Evolutionary conservation across 352 stramenopile species (phyloP).

Genomic region (Phytopythium litorale): DNA sequence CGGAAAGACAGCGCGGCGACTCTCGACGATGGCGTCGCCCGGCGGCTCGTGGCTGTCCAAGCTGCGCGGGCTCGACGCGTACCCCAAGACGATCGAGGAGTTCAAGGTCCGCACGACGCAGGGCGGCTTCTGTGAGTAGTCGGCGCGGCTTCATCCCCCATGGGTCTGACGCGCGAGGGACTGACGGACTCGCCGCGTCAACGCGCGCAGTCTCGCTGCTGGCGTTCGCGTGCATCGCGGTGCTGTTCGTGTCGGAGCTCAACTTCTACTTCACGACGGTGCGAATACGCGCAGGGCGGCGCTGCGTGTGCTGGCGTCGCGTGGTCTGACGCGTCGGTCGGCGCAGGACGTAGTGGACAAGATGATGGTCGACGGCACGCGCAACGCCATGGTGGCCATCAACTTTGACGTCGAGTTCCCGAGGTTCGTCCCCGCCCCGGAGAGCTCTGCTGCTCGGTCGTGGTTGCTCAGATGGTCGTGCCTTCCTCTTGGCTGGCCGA

Average conservation of each 20-base stretch:
- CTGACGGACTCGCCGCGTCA: not conserved
- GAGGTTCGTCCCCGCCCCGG: conserved; percentile 18
- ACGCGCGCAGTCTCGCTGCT: conserved; percentile 58
- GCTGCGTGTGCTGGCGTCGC: not conserved
- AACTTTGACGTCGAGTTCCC: conserved; percentile 84
- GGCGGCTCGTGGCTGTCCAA: conserved; percentile 24
- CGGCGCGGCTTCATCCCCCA: not conserved
- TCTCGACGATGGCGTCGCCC: conserved; percentile 4
- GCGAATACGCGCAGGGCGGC: not conserved
- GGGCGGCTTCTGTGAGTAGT: conserved; percentile 63
- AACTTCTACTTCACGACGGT: conserved; percentile 71
- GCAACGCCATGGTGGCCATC: conserved; percentile 67
- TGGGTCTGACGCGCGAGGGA: not conserved
- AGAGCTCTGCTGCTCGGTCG: no score
- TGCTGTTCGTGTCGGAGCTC: conserved; percentile 72
- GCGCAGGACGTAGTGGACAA: conserved; percentile 74
- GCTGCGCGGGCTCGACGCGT: conserved; percentile 65
- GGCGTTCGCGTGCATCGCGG: conserved; percentile 58
- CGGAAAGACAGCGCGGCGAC: not conserved
- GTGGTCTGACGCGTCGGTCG: not conserved
- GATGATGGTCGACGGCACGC: conserved; percentile 76
- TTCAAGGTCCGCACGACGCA: conserved; percentile 86
- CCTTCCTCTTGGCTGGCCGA: not conserved
- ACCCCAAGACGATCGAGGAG: conserved; percentile 87
- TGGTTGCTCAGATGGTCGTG: not conserved